Evolutionary conservation across 495 filamentous ascomycete genomes (phyloP), one percentile per base, ranked within the genome.

Genomic region (Hypomontagnella submonticulosa): DNA sequence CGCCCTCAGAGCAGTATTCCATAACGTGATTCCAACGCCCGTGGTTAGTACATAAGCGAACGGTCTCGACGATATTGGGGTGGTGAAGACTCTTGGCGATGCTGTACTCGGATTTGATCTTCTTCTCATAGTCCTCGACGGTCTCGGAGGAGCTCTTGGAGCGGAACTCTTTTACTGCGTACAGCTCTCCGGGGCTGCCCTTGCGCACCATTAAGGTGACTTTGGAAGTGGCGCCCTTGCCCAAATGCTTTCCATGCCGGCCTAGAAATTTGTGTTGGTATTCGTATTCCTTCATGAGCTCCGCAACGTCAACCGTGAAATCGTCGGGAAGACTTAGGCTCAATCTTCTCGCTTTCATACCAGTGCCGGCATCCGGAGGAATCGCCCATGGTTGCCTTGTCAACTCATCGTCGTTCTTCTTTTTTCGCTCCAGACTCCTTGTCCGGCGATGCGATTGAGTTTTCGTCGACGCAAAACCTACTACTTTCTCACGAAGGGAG

Each of bases 151-250:
- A 81, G 49, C 82, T 81, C 66, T 86, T 90, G 41, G 80, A 73
- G 3, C 90, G 86, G 66, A 94, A 92, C 67, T 92, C 88, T 71
- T 94, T 94, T 42, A 92, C 89, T 2, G 91, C 91, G 61, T 87
- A 90, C 4, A 90, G 63, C 58, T 88, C 85, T 41, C 79, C 77
- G 34, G 80, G 75, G 27, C 58, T 73, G 18, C 80, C 80, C 46
- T 85, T 83, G 43, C 84, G 82, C 43, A 78, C 76, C 87, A 92
- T 91, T 36, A 90, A 77, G 42, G 83, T 88, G 12, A 93, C 90
- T 32, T 87, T 85, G 37, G 89, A 88, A 2, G 89, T 90, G 6
- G 89, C 88, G 34, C 90, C 90, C 71, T 87, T 88, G 33, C 89
- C 90, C 16, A 92, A 77, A 70, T 80, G 80, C 76, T 89, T 89